Evolutionary conservation across 2,329 filamentous ascomycete genomes (phyloP).

Genomic region (Elsinoe fawcettii): DNA sequence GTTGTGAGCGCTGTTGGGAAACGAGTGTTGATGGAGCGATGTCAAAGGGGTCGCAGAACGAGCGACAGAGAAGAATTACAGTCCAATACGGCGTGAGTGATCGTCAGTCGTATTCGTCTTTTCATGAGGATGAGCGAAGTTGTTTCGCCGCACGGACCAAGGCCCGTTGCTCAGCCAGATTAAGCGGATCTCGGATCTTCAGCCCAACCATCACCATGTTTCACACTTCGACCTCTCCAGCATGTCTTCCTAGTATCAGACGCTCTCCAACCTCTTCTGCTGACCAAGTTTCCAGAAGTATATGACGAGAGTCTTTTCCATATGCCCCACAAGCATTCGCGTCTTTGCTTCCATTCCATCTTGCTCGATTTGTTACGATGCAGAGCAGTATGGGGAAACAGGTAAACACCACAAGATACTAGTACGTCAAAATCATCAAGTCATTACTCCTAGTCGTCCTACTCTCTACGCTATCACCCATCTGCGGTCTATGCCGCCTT

Average conservation of each 20-base stretch:
- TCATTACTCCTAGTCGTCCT: background rate
- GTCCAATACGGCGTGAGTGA: background rate
- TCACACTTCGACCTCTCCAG: background rate
- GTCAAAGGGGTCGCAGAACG: background rate
- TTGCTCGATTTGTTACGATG: no score
- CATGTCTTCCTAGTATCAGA: no score
- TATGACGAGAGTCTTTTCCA: no score
- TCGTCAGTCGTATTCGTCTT: conserved; percentile 1
- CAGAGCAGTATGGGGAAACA: no score
- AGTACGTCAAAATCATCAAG: no score
- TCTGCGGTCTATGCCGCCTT: background rate
- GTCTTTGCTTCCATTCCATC: no score
- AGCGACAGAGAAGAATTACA: background rate
- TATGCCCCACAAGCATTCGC: no score
- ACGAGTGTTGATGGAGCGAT: background rate
- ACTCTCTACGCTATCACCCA: no score
- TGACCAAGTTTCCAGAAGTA: no score
- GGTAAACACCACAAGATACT: no score
- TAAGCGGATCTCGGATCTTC: background rate
- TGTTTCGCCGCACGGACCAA: conserved; percentile 10
- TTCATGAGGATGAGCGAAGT: conserved; percentile 11
- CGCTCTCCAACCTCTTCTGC: no score
- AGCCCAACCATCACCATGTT: background rate
- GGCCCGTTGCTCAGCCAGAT: conserved; percentile 8
- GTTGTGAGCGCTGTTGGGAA: background rate